Evolutionary conservation across 1,139 yeast species (phyloP).

Genomic region (Hansenula lynferdii): DNA sequence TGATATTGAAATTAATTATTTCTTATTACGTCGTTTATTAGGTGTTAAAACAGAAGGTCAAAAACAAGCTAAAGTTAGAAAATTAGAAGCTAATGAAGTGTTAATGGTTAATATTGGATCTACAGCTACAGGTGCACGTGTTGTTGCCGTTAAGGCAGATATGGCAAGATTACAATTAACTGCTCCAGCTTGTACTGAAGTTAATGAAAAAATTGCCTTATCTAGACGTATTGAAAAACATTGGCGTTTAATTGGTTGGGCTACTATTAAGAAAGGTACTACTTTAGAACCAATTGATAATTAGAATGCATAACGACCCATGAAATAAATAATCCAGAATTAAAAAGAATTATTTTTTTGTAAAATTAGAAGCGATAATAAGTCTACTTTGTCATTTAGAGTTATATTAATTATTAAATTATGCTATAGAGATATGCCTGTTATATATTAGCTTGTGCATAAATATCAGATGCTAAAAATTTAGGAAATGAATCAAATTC

Average conservation of each 20-base stretch:
- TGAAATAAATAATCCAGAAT: no score
- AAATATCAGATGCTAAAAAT: constrained; percentile 43
- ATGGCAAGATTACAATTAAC: constrained; percentile 98
- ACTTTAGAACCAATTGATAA: constrained; percentile 69
- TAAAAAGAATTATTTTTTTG: no score
- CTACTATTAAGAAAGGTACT: constrained; percentile 94
- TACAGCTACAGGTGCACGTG: constrained; percentile 99
- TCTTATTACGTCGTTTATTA: constrained; percentile 90
- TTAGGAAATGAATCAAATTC: constrained; percentile 72
- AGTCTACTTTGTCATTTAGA: no score
- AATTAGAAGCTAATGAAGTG: constrained; percentile 90
- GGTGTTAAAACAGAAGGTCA: constrained; percentile 99
- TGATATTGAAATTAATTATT: constrained; percentile 95
- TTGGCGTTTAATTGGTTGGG: constrained; percentile 99
- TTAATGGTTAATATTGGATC: constrained; percentile 99
- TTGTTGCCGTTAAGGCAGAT: constrained; percentile 96
- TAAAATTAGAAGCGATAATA: no score
- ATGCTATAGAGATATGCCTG: no score
- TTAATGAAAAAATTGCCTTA: constrained; percentile 96
- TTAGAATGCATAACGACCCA: constrained; percentile 5
- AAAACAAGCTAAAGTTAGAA: constrained; percentile 95
- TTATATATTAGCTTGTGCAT: constrained; percentile 24
- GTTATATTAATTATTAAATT: no score
- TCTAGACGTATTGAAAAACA: constrained; percentile 99
- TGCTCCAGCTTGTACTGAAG: constrained; percentile 98